Base-by-base conservation (phyloP, 805 yeast genomes). In the Sporopachydermia quercuum region DNA sequence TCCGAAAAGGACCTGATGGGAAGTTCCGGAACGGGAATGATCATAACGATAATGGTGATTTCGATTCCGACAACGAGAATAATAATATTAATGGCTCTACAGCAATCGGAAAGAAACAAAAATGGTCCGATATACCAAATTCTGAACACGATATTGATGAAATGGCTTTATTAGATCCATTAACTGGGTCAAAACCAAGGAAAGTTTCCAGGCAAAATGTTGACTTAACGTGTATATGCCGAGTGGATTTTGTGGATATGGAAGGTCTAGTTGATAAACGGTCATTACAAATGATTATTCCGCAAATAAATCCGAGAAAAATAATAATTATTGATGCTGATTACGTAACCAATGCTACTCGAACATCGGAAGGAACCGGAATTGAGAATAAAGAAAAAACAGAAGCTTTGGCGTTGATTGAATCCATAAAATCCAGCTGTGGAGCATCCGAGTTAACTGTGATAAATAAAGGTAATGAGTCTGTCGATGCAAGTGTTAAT, bases 221-320 rank as follows among this genome's bases (percentile, higher is more conserved):
- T 8, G 30, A 23, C n/a, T 8, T 23, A 8, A 16, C 2, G 3
- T 61, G 84, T 3, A 63, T 77, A 43, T 86, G 96, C 57, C 79
- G 77, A 1, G 57, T 87, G 4, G 70, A 82, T 2, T 85, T 64
- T 52, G 71, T 89, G 41, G 96, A 89, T 53, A 63, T 87, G 37
- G 72, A 86, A 13, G 95, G 96, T 15, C 58, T 80, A 15, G 89
- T 84, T 0, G 96, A 91, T 53, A 62, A 78, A 45, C 68, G 96
- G 45, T 89, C 98, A 0, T 60, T 84, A 42, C 68, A 76, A 37
- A 74, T 83, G 56, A 81, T 87, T 40, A 65, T 85, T 35, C 83
- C 91, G 16, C 68, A 79, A 2, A 60, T 91, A 40, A 81, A 82
- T 49, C 95, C 97, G 3, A 70, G 75, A 39, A 77, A 77, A 47